Base-by-base conservation (phyloP, 2,329 filamentous ascomycete genomes). In the Clonostachys rosea region DNA sequence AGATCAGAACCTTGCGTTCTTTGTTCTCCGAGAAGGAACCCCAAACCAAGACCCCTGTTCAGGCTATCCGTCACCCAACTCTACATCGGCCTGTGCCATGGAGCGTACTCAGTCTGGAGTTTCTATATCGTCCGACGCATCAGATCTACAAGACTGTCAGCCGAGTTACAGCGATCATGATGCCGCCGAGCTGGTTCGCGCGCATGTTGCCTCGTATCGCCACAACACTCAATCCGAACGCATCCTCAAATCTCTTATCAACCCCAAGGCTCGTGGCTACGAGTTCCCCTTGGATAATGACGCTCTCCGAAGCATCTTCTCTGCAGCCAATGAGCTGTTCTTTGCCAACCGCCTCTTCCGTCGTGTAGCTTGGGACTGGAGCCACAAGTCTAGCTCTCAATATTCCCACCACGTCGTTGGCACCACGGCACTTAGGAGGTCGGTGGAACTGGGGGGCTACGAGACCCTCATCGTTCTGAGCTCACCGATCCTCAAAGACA, bases 301-400 rank as follows among this genome's bases (percentile, higher is more conserved):
- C 13, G 78, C 78, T 5, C 68, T 85, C 3, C 68, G 73, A 43
- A 74, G 72, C 57, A 81, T 85, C 52, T 79, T 85, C 57, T 75
- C 72, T 11, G 75, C 81, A 9, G 76, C 76, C 40, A 83, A 86
- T 62, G 75, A 79, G 46, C 70, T 85, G 40, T 85, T 86, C 65
- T 86, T 86, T 61, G 66, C 69, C 46, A 75, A 78, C 24, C 70
- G 68, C 7, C 69, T 86, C 12, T 68, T 70, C 33, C 71, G 74
- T n/a, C 74, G 81, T 24, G 81, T 85, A 6, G 67, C 68, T 24
- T 84, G 81, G 79, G 77, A 79, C 54, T 85, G 81, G 81, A 79
- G 77, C 37, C 70, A 78, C 49, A 62, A 65, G 4, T 69, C 70
- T 3, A 69, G 73, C 44, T 56, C 66, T 4, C 71, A 74, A 49